A percentile compares a stretch with the other conserved stretches of the same genome.
Conservation (phyloP, 768 basidiomycete genomes). For the Hydnomerulius pinastri region DNA sequence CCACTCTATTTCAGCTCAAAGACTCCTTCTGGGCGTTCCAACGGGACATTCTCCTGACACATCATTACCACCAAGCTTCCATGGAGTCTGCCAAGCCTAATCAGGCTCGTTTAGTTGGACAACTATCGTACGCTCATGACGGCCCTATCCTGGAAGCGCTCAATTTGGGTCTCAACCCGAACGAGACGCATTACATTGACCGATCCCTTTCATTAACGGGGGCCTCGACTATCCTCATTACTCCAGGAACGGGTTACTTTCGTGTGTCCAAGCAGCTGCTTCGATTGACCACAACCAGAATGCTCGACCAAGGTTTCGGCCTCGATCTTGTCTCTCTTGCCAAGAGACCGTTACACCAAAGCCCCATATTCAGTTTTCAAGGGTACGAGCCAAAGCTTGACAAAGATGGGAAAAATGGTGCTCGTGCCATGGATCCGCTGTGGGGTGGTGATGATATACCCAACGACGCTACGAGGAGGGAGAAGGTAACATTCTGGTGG, state of each 20-base stretch:
- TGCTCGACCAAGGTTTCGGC: conserved; percentile 92
- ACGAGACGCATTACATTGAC: conserved; percentile 94
- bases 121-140: conserved; percentile 85
- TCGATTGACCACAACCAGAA: conserved; percentile 87
- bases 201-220: conserved; percentile 91
- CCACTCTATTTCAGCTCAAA: conserved; percentile 83
- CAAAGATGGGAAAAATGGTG: conserved; percentile 45
- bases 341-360: conserved; percentile 90
- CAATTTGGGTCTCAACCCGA: conserved; percentile 89
- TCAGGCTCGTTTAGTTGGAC: conserved; percentile 72
- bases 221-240: conserved; percentile 78
- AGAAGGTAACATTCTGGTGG: conserved; percentile 78
- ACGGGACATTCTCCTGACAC: conserved; percentile 85
- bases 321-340: conserved; percentile 86
- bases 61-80: conserved; percentile 79
- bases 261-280: conserved; percentile 89
- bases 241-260: conserved; percentile 93
- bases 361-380: conserved; percentile 89
- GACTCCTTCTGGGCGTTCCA: conserved; percentile 91
- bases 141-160: conserved; percentile 95
- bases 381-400: conserved; percentile 63
- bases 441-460: conserved; percentile 70
- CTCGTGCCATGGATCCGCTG: conserved; percentile 63
- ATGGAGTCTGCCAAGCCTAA: conserved; percentile 46
- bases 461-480: conserved; percentile 32